phyloP scores from a whole-genome alignment of 2,329 filamentous ascomycete genomes.

The Hymenoscyphus scutula region DNA sequence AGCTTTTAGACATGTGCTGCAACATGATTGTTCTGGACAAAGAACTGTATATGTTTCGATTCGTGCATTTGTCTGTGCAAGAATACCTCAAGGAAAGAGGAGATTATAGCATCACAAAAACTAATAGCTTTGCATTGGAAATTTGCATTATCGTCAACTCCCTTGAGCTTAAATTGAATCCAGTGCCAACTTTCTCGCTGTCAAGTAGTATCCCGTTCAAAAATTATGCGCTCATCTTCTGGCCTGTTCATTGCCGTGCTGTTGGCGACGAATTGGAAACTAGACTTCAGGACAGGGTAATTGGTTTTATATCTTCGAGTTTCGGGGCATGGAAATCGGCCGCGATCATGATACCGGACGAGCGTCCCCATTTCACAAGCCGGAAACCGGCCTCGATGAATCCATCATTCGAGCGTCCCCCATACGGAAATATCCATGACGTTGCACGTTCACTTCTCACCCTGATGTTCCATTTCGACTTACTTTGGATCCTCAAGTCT shows the following conservation, averaged over 20 bases:
- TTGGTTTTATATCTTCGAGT: not conserved
- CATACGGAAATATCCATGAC: not conserved
- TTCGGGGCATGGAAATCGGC: not conserved
- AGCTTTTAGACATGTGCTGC: conserved; percentile 8
- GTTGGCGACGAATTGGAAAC: not conserved
- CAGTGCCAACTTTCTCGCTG: not conserved
- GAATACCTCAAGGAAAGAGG: not conserved
- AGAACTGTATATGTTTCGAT: conserved; percentile 8
- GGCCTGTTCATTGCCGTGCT: not conserved
- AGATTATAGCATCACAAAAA: not conserved
- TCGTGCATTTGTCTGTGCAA: conserved; percentile 10
- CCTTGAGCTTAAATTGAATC: not conserved
- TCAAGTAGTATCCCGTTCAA: not conserved
- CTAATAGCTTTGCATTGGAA: not conserved
- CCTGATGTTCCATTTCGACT: not conserved
- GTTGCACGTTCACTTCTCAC: not conserved
- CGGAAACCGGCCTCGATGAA: no score
- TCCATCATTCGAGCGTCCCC: not conserved
- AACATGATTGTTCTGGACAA: conserved; percentile 4
- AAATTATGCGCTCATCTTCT: not conserved
- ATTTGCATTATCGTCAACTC: not conserved
- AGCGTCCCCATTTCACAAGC: no score
- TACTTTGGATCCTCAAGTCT: not conserved
- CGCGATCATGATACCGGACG: no score
- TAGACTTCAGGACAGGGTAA: not conserved